These are phyloP conservation scores for Mycena sanguinolenta DNA, from an alignment of 768 basidiomycete genomes.

Conservation along the genomic window DNA sequence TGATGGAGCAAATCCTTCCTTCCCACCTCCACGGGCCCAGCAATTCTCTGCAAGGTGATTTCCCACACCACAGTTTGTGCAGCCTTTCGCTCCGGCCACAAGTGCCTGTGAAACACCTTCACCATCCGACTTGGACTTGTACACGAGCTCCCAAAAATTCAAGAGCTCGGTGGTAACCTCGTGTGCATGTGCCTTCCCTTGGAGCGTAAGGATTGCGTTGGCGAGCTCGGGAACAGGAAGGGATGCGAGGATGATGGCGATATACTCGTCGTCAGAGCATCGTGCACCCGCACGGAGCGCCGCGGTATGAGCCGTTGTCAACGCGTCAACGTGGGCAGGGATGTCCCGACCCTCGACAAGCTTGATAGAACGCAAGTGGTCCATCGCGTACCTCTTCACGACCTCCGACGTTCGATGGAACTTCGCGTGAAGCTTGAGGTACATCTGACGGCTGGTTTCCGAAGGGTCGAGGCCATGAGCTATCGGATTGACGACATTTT, in stretches of 20 bases:
- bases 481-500: conserved; percentile 24
- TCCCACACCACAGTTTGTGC: conserved; percentile 38
- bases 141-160: neutral
- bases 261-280: conserved; percentile 10
- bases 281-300: neutral
- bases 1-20: conserved; percentile 32
- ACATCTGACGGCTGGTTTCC: too few species aligned
- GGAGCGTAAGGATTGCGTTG: conserved; percentile 2
- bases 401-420: conserved; percentile 24
- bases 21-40: conserved; percentile 45
- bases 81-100: neutral
- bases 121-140: neutral
- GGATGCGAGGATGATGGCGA: conserved; percentile 15
- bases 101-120: neutral
- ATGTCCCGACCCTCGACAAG: neutral
- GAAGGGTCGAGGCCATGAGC: conserved; percentile 5
- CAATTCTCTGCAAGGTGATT: conserved; percentile 39
- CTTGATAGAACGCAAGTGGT: neutral
- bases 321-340: conserved; percentile 16
- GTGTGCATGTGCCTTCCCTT: neutral
- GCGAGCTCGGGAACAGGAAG: conserved; percentile 17
- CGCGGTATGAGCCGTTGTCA: conserved; percentile 11
- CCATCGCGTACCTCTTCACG: conserved; percentile 7
- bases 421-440: neutral
- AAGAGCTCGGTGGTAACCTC: neutral